Evolutionary conservation across 2,329 filamentous ascomycete genomes (phyloP).

Genomic region (Trichophaea hybrida): DNA sequence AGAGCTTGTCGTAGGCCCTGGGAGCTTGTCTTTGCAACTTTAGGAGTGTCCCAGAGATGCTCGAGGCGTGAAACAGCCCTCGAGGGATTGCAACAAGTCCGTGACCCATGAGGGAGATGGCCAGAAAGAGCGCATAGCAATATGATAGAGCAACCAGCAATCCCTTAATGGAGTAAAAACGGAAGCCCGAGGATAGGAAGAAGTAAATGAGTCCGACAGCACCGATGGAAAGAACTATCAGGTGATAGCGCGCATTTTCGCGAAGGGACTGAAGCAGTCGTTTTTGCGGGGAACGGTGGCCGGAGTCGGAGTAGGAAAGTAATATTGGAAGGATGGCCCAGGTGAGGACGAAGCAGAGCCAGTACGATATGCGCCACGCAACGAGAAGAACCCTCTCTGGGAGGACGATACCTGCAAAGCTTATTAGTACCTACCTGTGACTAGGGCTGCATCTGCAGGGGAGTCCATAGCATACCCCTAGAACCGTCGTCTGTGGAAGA

Average conservation of each 20-base stretch:
- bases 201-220: slow-evolving; percentile 68
- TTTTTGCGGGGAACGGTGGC: slow-evolving; percentile 72
- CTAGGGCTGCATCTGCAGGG: neutral
- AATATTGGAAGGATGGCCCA: slow-evolving; percentile 83
- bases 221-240: slow-evolving; percentile 58
- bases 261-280: slow-evolving; percentile 73
- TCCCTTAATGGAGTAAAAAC: slow-evolving; percentile 59
- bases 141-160: slow-evolving; percentile 89
- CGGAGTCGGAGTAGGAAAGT: slow-evolving; percentile 87
- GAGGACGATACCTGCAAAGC: slow-evolving; percentile 66
- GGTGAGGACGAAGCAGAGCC: slow-evolving; percentile 87
- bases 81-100: slow-evolving; percentile 84
- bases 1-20: slow-evolving; percentile 69
- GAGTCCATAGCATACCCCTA: slow-evolving; percentile 31
- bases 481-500: slow-evolving; percentile 53
- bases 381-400: slow-evolving; percentile 64
- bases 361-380: slow-evolving; percentile 90
- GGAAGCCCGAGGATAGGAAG: slow-evolving; percentile 60
- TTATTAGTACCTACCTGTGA: neutral
- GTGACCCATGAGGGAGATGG: slow-evolving; percentile 96
- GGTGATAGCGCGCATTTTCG: slow-evolving; percentile 77
- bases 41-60: slow-evolving; percentile 57
- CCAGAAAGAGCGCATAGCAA: slow-evolving; percentile 78
- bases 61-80: slow-evolving; percentile 63
- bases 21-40: slow-evolving; percentile 67